Base-by-base conservation (phyloP, 176 grass and related monocot genomes). In the Chloris gayana region DNA sequence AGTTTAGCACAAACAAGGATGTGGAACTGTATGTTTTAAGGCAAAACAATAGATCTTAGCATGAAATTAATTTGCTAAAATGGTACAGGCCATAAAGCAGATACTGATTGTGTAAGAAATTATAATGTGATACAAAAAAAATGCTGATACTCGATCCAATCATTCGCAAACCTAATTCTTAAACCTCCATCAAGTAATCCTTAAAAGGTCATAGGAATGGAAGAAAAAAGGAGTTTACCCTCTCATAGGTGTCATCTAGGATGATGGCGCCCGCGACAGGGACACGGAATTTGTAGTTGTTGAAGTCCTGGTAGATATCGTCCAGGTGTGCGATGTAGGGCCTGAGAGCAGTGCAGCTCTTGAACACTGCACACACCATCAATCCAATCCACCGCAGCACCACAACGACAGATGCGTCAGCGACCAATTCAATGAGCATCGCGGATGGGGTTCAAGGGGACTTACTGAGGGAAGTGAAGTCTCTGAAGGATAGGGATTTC, bases 401-500 rank as follows among this genome's bases (percentile, higher is more conserved):
- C 19, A 13, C 27, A 39, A 67, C 1, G 3, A 25, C 11, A 74
- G 46, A 41, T 10, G 24, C 17, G 18, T 72, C 31, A 85, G 47
- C n/a, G 5, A 70, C 39, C 31, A 61, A 84, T 25, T 35, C 39
- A 61, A 38, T 7, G 10, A 60, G 11, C 22, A 84, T 70, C 60
- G 22, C 41, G 3, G 64, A 34, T 70, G 69, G 44, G 47, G 14
- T 26, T 72, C 21, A 2, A 44, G 26, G 32, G 22, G n/a, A 26
- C 64, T 77, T 88, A 98, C 92, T 98, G 65, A 98, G 87, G 61
- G 87, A 78, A 29, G 92, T 95, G 88, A 98, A 98, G 67, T 98
- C 96, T 71, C 85, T 98, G 86, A 95, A 98, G 70, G 96, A 95
- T 76, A 98, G 90, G 75, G 96, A 95, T 83, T 94, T 98, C 78